phyloP scores from a whole-genome alignment of 2,329 filamentous ascomycete species.

The Ploettnerulaceae sp. region DNA sequence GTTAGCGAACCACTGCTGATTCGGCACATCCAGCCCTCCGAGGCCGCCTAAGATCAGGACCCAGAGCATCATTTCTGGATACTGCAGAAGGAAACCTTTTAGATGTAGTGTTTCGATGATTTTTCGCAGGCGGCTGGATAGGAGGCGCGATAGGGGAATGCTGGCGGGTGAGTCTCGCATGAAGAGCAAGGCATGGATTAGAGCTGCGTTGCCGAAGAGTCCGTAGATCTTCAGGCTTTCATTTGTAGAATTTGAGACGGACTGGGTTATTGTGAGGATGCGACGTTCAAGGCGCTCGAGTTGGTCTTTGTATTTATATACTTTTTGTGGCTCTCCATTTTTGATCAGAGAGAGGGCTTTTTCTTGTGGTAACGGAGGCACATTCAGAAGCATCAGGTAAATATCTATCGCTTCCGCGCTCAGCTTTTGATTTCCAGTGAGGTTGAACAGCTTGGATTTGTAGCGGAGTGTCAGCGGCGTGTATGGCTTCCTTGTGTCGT shows the following conservation, averaged over 20 bases:
- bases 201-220: conserved; percentile 9
- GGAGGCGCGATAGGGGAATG: conserved; percentile 4
- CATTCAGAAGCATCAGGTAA: not conserved
- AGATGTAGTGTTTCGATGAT: conserved; percentile 5
- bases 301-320: conserved; percentile 5
- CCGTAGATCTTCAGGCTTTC: conserved; percentile 1
- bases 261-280: not conserved
- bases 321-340: not conserved
- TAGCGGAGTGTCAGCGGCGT: not conserved
- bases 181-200: conserved; percentile 12
- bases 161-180: conserved; percentile 11
- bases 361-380: not conserved
- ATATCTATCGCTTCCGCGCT: not conserved
- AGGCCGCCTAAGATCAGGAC: conserved; percentile 11
- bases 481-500: not conserved
- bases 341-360: not conserved
- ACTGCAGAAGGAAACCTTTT: conserved; percentile 3
- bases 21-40: not conserved
- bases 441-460: conserved; percentile 1
- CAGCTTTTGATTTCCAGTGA: not conserved
- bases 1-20: conserved; percentile 7
- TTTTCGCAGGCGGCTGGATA: conserved; percentile 5
- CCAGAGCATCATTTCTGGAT: conserved; percentile 17
- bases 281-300: conserved; percentile 1
- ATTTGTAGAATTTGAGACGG: not conserved